Conservation (phyloP, 768 basidiomycete genomes). For the Hirschioporus abietinus region DNA sequence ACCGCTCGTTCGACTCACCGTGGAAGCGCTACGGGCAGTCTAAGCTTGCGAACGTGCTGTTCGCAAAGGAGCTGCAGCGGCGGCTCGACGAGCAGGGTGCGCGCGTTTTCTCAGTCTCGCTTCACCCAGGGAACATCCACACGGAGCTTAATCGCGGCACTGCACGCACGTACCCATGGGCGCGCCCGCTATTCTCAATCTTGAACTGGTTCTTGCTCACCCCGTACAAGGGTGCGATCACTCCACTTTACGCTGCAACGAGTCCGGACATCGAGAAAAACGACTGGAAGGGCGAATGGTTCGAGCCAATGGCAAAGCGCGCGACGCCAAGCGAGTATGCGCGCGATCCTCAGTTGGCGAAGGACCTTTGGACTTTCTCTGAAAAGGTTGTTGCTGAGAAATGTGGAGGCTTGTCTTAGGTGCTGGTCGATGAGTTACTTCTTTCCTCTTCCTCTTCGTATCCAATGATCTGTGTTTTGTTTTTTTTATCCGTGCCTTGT, state of each 20-base stretch:
- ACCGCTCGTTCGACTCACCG: constrained; percentile 6
- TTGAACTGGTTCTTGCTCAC: constrained; percentile 1
- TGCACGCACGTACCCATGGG: constrained; percentile 2
- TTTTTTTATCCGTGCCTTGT: not conserved
- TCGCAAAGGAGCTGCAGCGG: constrained; percentile 12
- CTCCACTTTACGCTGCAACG: constrained; percentile 28
- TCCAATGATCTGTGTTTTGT: not conserved
- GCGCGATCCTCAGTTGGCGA: constrained; percentile 21
- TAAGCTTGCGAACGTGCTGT: constrained; percentile 17
- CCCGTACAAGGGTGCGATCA: constrained; percentile 12
- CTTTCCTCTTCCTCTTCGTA: not conserved
- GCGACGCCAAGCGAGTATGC: constrained; percentile 21
- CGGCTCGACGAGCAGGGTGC: constrained; percentile 2
- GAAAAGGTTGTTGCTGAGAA: constrained; percentile 23
- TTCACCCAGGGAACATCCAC: constrained; percentile 2
- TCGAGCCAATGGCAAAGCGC: constrained; percentile 19
- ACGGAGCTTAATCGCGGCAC: constrained; percentile 8
- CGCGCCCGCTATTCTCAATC: not conserved
- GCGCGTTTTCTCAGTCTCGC: not conserved
- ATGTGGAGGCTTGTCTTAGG: constrained; percentile 11
- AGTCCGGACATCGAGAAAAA: constrained; percentile 20
- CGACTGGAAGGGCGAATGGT: constrained; percentile 23
- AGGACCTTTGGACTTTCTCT: constrained; percentile 27
- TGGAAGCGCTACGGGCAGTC: constrained; percentile 11
- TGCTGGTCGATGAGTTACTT: not conserved